Base-by-base conservation (phyloP, 176 grass and related monocot genomes). In the Hsuehochloa calcarea region DNA sequence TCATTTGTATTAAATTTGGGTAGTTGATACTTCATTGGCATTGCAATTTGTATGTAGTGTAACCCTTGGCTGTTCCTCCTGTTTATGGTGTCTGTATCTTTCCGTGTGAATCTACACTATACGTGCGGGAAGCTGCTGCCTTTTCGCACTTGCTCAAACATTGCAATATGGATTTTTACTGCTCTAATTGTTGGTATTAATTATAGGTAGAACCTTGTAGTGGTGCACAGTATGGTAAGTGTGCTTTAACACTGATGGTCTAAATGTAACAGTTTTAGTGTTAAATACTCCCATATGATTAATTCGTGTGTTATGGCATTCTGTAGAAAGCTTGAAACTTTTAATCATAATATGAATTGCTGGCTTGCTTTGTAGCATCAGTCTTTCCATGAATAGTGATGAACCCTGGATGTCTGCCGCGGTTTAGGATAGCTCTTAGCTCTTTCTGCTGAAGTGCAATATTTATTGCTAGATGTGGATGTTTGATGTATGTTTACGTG, bases 401-500 rank as follows among this genome's bases (percentile, higher is more conserved):
- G 22, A 55, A 26, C 9, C 39, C 46, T 51, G 27, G 45, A 52
- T 50, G 6, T 11, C 26, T 47, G 31, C 7, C 19, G 3, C 85
- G 45, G 47, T 47, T 67, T 67, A 39, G 19, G 38, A 78, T 51
- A 34, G 39, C 40, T 73, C 41, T 80, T 61, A 46, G 39, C 16
- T 85, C 51, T 76, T 81, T 51, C 62, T 68, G 44, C 39, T 20
- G 3, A 60, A 68, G 39, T 60, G 5, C 22, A 37, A 80, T 51
- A 34, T 55, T 58, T 79, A 54, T 60, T 68, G 20, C 4, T 34
- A 81, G 6, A n/a, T 44, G 43, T 85, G 40, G 84, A 82, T 75
- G 69, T 29, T 23, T 90, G 68, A 85, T 87, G 8, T 23, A n/a
- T 77, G 37, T 35, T 81, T 68, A 51, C 17, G 17, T 80, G 44